Base-by-base conservation (phyloP, 805 yeast genomes). In the Groenewaldozyma salmanticensis region DNA sequence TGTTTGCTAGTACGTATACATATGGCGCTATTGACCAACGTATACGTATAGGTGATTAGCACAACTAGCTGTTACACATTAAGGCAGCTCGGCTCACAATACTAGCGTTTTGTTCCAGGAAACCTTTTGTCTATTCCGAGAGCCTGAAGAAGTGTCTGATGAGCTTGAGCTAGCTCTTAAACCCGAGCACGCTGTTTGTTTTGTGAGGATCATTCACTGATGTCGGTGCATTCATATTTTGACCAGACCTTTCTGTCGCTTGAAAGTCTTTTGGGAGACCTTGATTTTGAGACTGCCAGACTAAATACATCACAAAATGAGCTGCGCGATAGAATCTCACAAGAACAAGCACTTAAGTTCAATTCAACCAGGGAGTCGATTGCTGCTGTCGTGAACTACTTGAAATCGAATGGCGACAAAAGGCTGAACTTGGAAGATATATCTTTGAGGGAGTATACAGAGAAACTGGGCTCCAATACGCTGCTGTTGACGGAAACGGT, bases 241-340 rank as follows among this genome's bases (percentile, higher is more conserved):
- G 55, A 54, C 44, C 36, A 41, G 29, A 43, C 31, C 27, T 54
- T 54, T 44, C 48, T 52, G 29, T 45, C 46, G n/a, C 38, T 47
- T 39, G 55, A 45, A 20, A 42, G 43, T 33, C 42, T 53, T n/a
- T 15, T 38, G 4, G 37, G 36, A 5, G 39, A 38, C 13, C 24
- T 50, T 6, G 54, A 52, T 24, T 24, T 33, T 3, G 50, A 52
- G 37, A 22, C 45, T 17, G 38, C 38, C 1, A 27, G 31, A 7
- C 24, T 50, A 21, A 36, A 41, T 27, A 31, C 29, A 3, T 16
- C 33, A 27, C 46, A 43, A 11, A 42, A 22, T 5, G 37, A 35
- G 17, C 27, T 40, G 39, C 19, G 7, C 18, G 15, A 24, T 13
- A 21, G 21, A 36, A 24, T 9, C n/a, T 5, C 15, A 24, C 16